Conservation (phyloP, 2,329 filamentous ascomycete species). For the Claviceps monticola region DNA sequence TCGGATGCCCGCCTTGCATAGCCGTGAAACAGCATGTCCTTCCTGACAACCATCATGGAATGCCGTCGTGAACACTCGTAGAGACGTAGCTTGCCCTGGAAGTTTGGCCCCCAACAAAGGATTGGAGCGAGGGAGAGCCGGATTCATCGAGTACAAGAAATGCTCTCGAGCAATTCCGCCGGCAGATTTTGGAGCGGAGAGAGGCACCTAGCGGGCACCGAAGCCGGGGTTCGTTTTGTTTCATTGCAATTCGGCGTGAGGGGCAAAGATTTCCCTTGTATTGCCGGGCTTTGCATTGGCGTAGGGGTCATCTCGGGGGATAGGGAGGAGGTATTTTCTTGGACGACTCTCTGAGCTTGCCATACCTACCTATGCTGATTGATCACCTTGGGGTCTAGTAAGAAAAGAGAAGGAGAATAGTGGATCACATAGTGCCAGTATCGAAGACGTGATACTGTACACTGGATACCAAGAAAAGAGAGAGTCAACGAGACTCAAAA, state of each 20-base stretch:
- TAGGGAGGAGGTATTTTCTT: no score
- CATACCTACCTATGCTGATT: no score
- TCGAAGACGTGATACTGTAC: no score
- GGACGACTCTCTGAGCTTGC: no score
- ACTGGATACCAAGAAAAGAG: no score
- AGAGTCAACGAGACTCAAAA: no score
- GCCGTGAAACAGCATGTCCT: no score
- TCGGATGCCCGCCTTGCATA: no score
- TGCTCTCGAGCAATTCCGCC: conserved; percentile 37
- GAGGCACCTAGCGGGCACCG: no score
- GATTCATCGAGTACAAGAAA: conserved; percentile 28
- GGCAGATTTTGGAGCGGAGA: conserved; percentile 26
- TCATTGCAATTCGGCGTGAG: conserved; percentile 10
- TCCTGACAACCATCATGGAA: conserved; percentile 16
- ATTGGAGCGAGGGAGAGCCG: conserved; percentile 17
- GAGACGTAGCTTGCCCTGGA: conserved; percentile 25
- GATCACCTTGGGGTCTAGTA: no score
- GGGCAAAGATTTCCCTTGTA: conserved; percentile 18
- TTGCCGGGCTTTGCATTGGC: conserved; percentile 33
- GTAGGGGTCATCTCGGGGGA: conserved; percentile 30
- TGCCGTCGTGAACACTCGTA: conserved; percentile 22
- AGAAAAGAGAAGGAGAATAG: no score
- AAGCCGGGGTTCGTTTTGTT: conserved; percentile 10
- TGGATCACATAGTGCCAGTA: no score
- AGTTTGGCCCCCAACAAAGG: conserved; percentile 31